These are phyloP conservation scores for Tylopilus rubrobrunneus DNA, from an alignment of 768 basidiomycete species.

Conservation along the genomic window DNA sequence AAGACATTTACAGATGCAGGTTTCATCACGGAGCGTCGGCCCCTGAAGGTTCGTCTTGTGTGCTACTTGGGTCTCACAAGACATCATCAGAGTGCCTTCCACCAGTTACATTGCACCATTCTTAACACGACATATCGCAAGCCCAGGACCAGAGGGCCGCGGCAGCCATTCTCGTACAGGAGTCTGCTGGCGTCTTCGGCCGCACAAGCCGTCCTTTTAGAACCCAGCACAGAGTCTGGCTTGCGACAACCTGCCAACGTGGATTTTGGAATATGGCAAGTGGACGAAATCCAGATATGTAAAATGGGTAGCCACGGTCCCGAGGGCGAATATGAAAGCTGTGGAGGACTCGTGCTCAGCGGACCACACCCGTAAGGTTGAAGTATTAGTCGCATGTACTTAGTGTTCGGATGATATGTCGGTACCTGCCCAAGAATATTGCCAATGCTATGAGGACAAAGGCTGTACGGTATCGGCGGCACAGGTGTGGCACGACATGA, in stretches of 20 bases:
- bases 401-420: not conserved
- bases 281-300: constrained; percentile 62
- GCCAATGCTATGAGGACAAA: not conserved
- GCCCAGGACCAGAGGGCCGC: constrained; percentile 25
- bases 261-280: constrained; percentile 50
- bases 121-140: constrained; percentile 46
- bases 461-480: constrained; percentile 21
- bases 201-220: constrained; percentile 4
- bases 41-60: constrained; percentile 42
- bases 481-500: constrained; percentile 32
- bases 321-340: constrained; percentile 60
- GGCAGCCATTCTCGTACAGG: constrained; percentile 42
- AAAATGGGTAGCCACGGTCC: constrained; percentile 65
- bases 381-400: not conserved
- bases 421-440: no score
- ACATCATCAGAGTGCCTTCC: not conserved
- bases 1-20: constrained; percentile 37
- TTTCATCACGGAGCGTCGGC: constrained; percentile 44
- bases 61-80: not conserved
- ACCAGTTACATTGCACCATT: constrained; percentile 47
- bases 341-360: constrained; percentile 19
- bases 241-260: constrained; percentile 31
- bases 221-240: not conserved
- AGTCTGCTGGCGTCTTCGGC: constrained; percentile 32
- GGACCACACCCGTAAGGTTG: not conserved